Evolutionary conservation across 2,329 filamentous ascomycete species (phyloP), one percentile per base, ranked within the genome.

Genomic region (Phoma herbarum): DNA sequence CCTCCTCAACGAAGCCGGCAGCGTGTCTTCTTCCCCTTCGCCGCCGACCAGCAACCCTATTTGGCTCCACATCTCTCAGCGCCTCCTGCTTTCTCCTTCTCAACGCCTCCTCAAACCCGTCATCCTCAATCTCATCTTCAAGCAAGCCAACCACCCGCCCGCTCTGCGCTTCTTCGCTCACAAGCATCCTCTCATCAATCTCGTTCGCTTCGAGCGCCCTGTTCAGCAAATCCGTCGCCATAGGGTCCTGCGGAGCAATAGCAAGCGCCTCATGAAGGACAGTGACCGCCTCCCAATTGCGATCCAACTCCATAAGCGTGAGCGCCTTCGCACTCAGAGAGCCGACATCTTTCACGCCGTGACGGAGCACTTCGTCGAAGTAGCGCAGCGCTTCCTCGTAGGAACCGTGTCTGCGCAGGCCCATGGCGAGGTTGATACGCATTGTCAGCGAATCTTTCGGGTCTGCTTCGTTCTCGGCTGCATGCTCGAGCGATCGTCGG

Each of bases 371-470:
- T 70, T 93, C 89, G 63, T 97, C 91, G 69, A 97, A 98, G 72
- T 94, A 86, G 1, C 82, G 84, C 11, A 98, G 83, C 0, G 94
- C 90, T 52, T 90, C 86, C 28, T 88, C 84, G 65, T 89, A 88
- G 56, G 86, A 83, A 1, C 88, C 85, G 54, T 90, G 79, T 18
- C 92, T 88, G 52, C 95, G 87, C 62, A 93, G 89, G 0, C 94
- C 90, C 73, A 99, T 95, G 0, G 89, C 96, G 16, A 99, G 84
- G 69, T 99, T 99, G 4, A 91, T 91, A 37, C 93, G 87, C 0
- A 91, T 93, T 2, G 92, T 87, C 2, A 97, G 81, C 88, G 91
- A 96, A 1, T 94, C 91, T 46, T 87, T 85, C 0, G 91, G 87
- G 61, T 96, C 92, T 54, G 91, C 90, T 62, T 92, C 89, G 61